A percentile compares a stretch with the other conserved stretches of the same genome.
These are phyloP conservation scores for Glutinoglossum americanum DNA, from an alignment of 495 filamentous ascomycete species.

Conservation along the genomic window DNA sequence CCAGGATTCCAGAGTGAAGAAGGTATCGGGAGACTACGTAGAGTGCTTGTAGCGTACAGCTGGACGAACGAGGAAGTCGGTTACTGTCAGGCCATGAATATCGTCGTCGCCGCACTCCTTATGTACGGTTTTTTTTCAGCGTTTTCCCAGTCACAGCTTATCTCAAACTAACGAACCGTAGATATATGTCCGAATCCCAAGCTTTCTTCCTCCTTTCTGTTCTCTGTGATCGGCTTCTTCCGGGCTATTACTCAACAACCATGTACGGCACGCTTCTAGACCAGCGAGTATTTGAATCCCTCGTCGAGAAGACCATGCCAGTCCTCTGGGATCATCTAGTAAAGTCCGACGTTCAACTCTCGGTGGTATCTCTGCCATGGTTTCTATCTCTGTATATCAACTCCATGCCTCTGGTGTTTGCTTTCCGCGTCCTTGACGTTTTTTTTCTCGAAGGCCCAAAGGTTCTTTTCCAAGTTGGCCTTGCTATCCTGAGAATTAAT, in stretches of 20 bases:
- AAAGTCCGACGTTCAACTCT: slow-evolving; percentile 93
- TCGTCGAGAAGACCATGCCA: slow-evolving; percentile 97
- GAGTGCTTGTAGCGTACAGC: slow-evolving; percentile 88
- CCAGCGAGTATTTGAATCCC: slow-evolving; percentile 86
- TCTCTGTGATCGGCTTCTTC: slow-evolving; percentile 78
- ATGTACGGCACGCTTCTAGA: slow-evolving; percentile 98
- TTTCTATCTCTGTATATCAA: slow-evolving; percentile 97
- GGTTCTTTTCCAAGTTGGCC: slow-evolving; percentile 85
- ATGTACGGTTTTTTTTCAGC: slow-evolving; percentile 32
- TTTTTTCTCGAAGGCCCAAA: slow-evolving; percentile 78
- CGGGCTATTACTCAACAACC: slow-evolving; percentile 91
- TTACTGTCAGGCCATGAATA: slow-evolving; percentile 99
- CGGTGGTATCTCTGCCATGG: slow-evolving; percentile 93
- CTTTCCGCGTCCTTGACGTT: slow-evolving; percentile 6
- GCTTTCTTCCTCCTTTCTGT: slow-evolving; percentile 87
- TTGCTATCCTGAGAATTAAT: slow-evolving; percentile 93
- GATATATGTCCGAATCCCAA: slow-evolving; percentile 91
- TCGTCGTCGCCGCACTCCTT: slow-evolving; percentile 82
- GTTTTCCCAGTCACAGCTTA: slow-evolving; percentile 14
- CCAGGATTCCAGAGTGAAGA: slow-evolving; percentile 93
- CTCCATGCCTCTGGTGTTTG: slow-evolving; percentile 35
- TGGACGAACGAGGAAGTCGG: slow-evolving; percentile 90
- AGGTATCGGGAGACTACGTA: slow-evolving; percentile 70
- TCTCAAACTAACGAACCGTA: slow-evolving; percentile 11
- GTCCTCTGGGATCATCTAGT: slow-evolving; percentile 93